Conservation (phyloP, 345 rosid genomes). For the Toxicodendron radicans region DNA sequence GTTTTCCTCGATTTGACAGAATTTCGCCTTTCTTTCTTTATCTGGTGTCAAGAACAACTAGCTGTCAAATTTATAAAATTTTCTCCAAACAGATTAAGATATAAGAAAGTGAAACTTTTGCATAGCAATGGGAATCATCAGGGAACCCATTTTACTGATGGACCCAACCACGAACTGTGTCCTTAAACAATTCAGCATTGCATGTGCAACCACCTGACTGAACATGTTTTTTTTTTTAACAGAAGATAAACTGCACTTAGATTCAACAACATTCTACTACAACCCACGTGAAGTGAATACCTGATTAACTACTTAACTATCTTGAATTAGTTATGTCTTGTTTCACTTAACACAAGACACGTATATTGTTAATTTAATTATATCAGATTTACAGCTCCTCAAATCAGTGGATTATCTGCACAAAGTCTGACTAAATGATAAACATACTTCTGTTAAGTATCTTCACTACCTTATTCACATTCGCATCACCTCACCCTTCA, state of each 20-base stretch:
- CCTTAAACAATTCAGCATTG: slow-evolving; percentile 5
- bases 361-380: not conserved
- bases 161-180: slow-evolving; percentile 32
- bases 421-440: no score
- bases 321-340: no score
- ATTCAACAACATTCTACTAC: slow-evolving; percentile 14
- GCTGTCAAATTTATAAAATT: not conserved
- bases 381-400: no score
- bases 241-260: not conserved
- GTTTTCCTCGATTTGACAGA: not conserved
- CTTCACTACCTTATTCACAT: no score
- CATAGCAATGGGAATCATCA: not conserved
- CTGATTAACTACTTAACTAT: not conserved
- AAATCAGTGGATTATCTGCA: no score
- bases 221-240: not conserved
- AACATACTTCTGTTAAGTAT: no score
- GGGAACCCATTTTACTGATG: not conserved
- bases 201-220: slow-evolving; percentile 36
- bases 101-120: not conserved
- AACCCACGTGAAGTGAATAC: slow-evolving; percentile 26
- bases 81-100: not conserved
- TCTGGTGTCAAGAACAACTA: not conserved
- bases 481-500: no score
- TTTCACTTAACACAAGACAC: no score
- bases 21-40: not conserved